A percentile compares a stretch with the other conserved stretches of the same genome.
Conservation (phyloP, 2,329 filamentous ascomycete species). For the Neonectria neomacrospora region DNA sequence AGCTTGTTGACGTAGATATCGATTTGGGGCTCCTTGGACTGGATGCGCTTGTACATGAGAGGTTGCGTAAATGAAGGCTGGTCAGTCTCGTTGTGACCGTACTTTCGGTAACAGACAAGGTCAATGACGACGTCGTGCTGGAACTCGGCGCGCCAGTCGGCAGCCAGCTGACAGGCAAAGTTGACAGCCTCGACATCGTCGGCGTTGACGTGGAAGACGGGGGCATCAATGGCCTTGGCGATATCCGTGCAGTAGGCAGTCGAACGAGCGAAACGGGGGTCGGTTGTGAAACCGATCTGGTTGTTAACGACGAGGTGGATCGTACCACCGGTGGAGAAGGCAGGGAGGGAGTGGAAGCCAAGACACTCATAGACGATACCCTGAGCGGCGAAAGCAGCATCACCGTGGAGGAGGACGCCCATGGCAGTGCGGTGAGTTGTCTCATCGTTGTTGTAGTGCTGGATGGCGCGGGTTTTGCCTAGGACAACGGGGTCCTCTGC, state of each 20-base stretch:
- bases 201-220: constrained; percentile 98
- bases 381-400: constrained; percentile 95
- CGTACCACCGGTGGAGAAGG: constrained; percentile 96
- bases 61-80: constrained; percentile 99
- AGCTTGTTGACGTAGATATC: constrained; percentile 94
- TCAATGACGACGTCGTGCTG: constrained; percentile 98
- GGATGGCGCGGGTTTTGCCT: constrained; percentile 96
- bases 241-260: constrained; percentile 99
- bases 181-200: constrained; percentile 99
- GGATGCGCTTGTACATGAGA: constrained; percentile 98
- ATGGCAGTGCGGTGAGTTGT: constrained; percentile 88
- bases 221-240: constrained; percentile 97
- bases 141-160: constrained; percentile 98
- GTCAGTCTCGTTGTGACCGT: constrained; percentile 99
- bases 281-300: constrained; percentile 99
- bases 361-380: constrained; percentile 99
- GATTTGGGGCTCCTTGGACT: constrained; percentile 83
- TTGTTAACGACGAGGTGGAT: constrained; percentile 99
- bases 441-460: constrained; percentile 99
- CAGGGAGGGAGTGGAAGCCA: constrained; percentile 94
- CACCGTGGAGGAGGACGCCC: constrained; percentile 95
- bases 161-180: constrained; percentile 95
- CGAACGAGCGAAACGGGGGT: constrained; percentile 95
- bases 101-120: constrained; percentile 98
- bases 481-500: constrained; percentile 98